A percentile compares a stretch with the other conserved stretches of the same genome.
Evolutionary conservation across 352 stramenopile species (phyloP).

Genomic region (Albugo laibachii): DNA sequence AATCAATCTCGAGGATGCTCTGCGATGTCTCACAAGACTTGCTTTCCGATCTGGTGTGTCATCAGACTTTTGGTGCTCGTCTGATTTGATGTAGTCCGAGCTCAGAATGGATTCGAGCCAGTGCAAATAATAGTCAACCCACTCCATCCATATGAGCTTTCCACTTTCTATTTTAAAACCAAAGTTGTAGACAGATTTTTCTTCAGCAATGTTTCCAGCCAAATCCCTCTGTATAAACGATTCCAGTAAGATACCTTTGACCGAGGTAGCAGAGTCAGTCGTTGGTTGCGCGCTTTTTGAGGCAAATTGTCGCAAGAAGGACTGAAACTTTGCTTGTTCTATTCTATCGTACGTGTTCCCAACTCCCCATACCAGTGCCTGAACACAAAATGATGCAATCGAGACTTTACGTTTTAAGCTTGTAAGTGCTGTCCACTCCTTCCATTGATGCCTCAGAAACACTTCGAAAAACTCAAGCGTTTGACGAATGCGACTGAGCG

Average conservation of each 20-base stretch:
- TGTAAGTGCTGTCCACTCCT: constrained; percentile 21
- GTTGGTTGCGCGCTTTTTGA: constrained; percentile 6
- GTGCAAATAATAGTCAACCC: constrained; percentile 36
- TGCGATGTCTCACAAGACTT: not conserved
- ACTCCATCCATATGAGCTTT: constrained; percentile 40
- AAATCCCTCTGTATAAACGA: not conserved
- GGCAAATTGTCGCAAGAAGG: constrained; percentile 36
- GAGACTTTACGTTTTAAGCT: constrained; percentile 36
- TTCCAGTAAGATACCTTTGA: not conserved
- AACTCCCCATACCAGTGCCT: constrained; percentile 52
- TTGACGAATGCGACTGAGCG: too few species aligned
- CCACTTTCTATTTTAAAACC: constrained; percentile 46
- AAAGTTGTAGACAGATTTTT: constrained; percentile 41
- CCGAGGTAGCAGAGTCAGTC: constrained; percentile 2
- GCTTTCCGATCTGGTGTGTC: not conserved
- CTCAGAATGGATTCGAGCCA: constrained; percentile 18
- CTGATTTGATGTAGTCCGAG: not conserved
- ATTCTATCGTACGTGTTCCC: constrained; percentile 19
- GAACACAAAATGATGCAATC: constrained; percentile 42
- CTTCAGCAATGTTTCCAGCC: constrained; percentile 2
- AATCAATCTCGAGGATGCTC: not conserved
- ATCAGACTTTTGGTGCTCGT: not conserved
- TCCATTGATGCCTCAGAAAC: constrained; percentile 23
- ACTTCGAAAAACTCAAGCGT: constrained; percentile 28
- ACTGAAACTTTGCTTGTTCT: constrained; percentile 40